These are phyloP conservation scores for Lachnellula hyalina DNA, from an alignment of 2,329 filamentous ascomycete species.

Conservation along the genomic window DNA sequence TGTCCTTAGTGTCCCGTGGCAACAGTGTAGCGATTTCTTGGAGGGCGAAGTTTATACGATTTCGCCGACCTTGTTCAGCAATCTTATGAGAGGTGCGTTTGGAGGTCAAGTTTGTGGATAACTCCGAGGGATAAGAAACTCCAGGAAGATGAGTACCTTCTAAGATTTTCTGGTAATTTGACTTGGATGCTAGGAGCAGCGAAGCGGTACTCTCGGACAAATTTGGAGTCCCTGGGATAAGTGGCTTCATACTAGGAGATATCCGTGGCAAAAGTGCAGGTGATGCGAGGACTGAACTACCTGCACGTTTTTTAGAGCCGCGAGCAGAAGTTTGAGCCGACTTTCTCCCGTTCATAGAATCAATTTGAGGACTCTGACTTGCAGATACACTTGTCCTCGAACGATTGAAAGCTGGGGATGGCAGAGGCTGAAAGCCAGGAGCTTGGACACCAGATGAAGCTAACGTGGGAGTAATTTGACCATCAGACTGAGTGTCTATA, in stretches of 20 bases:
- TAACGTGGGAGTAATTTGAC: conserved; percentile 50
- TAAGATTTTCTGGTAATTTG: conserved; percentile 95
- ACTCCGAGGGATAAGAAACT: conserved; percentile 81
- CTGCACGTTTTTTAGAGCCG: conserved; percentile 63
- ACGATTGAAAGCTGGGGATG: conserved; percentile 41
- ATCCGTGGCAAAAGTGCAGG: conserved; percentile 85
- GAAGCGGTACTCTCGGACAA: conserved; percentile 56
- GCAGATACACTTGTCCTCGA: conserved; percentile 38
- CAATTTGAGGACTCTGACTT: conserved; percentile 48
- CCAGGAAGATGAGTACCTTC: conserved; percentile 89
- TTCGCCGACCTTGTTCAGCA: conserved; percentile 89
- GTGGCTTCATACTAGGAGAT: conserved; percentile 88
- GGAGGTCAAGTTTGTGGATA: conserved; percentile 90
- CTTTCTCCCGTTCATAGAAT: conserved; percentile 44
- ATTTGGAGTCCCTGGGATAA: conserved; percentile 61
- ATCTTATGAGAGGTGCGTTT: conserved; percentile 98
- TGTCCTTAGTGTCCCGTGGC: conserved; percentile 49
- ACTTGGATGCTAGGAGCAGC: conserved; percentile 85
- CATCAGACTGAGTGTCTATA: conserved; percentile 47
- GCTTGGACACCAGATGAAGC: conserved; percentile 31
- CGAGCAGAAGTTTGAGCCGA: conserved; percentile 51
- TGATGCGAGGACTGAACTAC: conserved; percentile 71
- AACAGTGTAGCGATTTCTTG: conserved; percentile 85
- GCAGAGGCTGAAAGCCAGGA: conserved; percentile 34
- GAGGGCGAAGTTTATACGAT: conserved; percentile 89